Conservation (phyloP, 345 rosid species). For the Geranium rotundifolium region DNA sequence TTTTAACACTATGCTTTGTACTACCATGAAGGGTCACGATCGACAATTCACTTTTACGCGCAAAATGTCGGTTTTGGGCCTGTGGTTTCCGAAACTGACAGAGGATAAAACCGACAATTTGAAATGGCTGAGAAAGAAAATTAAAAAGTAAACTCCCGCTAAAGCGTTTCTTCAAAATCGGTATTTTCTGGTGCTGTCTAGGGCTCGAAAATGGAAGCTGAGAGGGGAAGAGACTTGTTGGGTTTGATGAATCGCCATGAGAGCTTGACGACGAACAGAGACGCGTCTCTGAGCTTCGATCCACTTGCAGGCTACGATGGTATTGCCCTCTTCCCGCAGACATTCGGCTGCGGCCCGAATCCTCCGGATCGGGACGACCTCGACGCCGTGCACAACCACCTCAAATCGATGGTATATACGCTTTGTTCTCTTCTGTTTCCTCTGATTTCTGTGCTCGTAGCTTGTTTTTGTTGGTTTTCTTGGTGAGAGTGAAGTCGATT, state of each 20-base stretch:
- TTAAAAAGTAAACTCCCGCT: background rate
- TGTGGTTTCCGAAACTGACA: background rate
- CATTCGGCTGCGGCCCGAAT: conserved; percentile 32
- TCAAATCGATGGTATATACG: conserved; percentile 41
- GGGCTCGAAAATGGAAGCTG: background rate
- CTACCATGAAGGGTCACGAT: too few species aligned
- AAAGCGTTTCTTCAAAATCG: background rate
- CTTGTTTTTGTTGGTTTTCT: background rate
- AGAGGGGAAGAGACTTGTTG: too few species aligned
- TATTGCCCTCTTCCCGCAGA: conserved; percentile 53
- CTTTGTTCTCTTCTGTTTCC: background rate
- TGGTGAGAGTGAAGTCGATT: background rate
- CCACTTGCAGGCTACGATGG: conserved; percentile 43
- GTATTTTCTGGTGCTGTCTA: background rate
- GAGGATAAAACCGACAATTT: too few species aligned
- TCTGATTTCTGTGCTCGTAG: background rate
- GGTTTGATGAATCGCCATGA: background rate
- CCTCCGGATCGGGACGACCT: conserved; percentile 27
- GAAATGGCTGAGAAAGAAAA: too few species aligned
- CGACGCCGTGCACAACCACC: conserved; percentile 36
- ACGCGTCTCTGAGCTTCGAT: conserved; percentile 7
- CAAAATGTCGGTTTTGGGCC: too few species aligned
- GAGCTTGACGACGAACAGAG: conserved; percentile 1
- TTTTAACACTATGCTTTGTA: too few species aligned
- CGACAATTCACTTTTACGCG: too few species aligned